Percentiles rank a stretch among this genome's conserved stretches.
phyloP scores from a whole-genome alignment of 352 stramenopile species.

The Phytophthora ramorum region DNA sequence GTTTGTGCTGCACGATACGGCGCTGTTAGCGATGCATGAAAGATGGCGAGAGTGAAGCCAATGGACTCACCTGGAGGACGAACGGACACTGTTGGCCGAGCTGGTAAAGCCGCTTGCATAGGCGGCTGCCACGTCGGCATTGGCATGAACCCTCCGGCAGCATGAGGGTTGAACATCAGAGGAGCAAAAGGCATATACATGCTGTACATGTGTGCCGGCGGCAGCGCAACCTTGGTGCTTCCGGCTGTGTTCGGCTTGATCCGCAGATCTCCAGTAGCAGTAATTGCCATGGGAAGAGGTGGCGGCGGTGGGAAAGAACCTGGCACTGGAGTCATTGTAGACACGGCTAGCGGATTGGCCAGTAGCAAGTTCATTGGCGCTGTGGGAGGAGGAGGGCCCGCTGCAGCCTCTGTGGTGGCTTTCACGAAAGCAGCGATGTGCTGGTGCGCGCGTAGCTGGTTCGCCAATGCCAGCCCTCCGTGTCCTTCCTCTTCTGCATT shows the following conservation, averaged over 20 bases:
- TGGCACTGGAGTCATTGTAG: slow-evolving; percentile 10
- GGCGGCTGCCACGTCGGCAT: slow-evolving; percentile 37
- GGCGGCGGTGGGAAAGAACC: slow-evolving; percentile 11
- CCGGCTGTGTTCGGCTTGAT: slow-evolving; percentile 27
- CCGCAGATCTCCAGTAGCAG: slow-evolving; percentile 6
- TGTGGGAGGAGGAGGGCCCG: slow-evolving; percentile 2
- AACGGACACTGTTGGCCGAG: slow-evolving; percentile 20
- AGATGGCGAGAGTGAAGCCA: not conserved
- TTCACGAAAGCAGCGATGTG: slow-evolving; percentile 39
- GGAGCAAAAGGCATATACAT: slow-evolving; percentile 2
- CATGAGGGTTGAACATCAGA: slow-evolving; percentile 30
- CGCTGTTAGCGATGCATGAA: slow-evolving; percentile 1
- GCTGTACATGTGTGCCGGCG: slow-evolving; percentile 36
- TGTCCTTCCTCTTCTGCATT: slow-evolving; percentile 26
- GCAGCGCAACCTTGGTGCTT: slow-evolving; percentile 52
- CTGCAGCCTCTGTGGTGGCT: slow-evolving; percentile 18
- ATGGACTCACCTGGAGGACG: slow-evolving; percentile 33
- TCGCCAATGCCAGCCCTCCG: slow-evolving; percentile 35
- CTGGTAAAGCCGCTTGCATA: slow-evolving; percentile 33
- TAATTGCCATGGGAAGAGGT: not conserved
- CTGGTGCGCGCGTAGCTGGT: slow-evolving; percentile 41
- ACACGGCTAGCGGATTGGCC: slow-evolving; percentile 30
- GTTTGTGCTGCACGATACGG: slow-evolving; percentile 16
- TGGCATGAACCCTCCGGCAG: slow-evolving; percentile 21
- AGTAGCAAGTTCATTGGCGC: slow-evolving; percentile 25